These are phyloP conservation scores for Cladosporium sp. DNA, from an alignment of 2,329 filamentous ascomycete species.

Conservation along the genomic window DNA sequence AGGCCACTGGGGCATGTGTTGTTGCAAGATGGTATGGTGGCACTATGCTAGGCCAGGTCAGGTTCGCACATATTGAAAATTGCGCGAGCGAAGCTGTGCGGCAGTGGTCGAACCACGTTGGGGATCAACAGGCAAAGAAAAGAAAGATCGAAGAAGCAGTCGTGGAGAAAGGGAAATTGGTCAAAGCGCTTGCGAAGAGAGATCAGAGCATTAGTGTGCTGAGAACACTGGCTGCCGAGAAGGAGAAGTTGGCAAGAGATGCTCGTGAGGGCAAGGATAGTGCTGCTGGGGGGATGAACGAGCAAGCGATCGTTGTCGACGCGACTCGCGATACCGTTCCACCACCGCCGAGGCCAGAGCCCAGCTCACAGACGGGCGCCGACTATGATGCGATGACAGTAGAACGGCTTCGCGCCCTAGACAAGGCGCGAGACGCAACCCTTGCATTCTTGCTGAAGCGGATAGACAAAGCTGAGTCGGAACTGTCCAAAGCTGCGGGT, in stretches of 20 bases:
- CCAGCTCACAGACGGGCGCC: conserved; percentile 21
- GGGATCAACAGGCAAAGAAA: conserved; percentile 34
- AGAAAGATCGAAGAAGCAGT: conserved; percentile 37
- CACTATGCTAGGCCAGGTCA: conserved; percentile 52
- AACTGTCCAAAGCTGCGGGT: conserved; percentile 18
- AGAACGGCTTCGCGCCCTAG: conserved; percentile 43
- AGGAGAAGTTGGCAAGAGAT: conserved; percentile 42
- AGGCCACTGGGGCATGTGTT: conserved; percentile 49
- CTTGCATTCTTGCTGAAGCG: conserved; percentile 54
- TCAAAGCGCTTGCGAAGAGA: conserved; percentile 46
- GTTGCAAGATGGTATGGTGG: conserved; percentile 59
- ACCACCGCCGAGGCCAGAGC: neutral
- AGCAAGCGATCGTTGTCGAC: conserved; percentile 11
- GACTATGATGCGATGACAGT: conserved; percentile 47
- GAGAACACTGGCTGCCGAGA: conserved; percentile 47
- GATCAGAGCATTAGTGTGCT: conserved; percentile 52
- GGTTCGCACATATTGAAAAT: conserved; percentile 55
- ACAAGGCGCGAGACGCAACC: conserved; percentile 55
- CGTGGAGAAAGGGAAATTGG: conserved; percentile 38
- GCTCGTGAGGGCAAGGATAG: conserved; percentile 10
- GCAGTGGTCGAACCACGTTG: conserved; percentile 40
- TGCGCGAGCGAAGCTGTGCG: conserved; percentile 50
- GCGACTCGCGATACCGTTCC: conserved; percentile 10
- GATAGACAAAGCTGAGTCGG: conserved; percentile 52
- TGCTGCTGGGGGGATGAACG: neutral